phyloP scores from a whole-genome alignment of 2,329 filamentous ascomycete genomes.

The Pseudodiploospora longispora region DNA sequence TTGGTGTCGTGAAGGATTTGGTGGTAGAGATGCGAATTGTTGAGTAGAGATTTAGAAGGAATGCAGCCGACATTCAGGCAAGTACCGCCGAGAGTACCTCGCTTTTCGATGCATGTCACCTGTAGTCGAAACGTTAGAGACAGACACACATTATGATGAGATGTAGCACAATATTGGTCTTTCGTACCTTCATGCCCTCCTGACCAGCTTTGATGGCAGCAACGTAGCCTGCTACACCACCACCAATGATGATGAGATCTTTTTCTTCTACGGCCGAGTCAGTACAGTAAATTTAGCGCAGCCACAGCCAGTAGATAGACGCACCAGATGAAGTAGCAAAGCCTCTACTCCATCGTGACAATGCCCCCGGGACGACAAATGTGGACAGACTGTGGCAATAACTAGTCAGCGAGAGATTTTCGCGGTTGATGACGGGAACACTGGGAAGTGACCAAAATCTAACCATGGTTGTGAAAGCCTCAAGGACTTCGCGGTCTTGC shows the following conservation, averaged over 20 bases:
- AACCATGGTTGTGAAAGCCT: background rate
- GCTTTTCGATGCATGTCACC: constrained; percentile 98
- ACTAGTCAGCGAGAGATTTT: constrained; percentile 10
- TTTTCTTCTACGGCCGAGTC: constrained; percentile 64
- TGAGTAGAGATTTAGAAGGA: constrained; percentile 97
- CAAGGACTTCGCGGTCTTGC: constrained; percentile 39
- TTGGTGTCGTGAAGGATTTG: constrained; percentile 95
- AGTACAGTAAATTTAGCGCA: background rate
- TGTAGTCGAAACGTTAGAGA: constrained; percentile 26
- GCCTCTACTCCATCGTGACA: constrained; percentile 47
- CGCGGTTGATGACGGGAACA: background rate
- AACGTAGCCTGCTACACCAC: constrained; percentile 96
- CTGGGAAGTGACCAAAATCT: too few relatives aligned
- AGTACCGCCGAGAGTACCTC: constrained; percentile 87
- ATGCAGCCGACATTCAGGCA: constrained; percentile 99
- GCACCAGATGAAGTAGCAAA: constrained; percentile 52
- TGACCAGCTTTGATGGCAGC: constrained; percentile 98
- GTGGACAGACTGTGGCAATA: constrained; percentile 5
- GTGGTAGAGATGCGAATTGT: constrained; percentile 99
- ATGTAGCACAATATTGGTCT: background rate
- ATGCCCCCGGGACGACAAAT: constrained; percentile 20
- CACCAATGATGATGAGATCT: constrained; percentile 94
- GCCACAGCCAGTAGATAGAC: constrained; percentile 17
- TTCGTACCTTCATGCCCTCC: constrained; percentile 80
- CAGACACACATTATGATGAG: background rate